Evolutionary conservation across 1,284 basidiomycete genomes (phyloP).

Genomic region (Austropuccinia psidii): DNA sequence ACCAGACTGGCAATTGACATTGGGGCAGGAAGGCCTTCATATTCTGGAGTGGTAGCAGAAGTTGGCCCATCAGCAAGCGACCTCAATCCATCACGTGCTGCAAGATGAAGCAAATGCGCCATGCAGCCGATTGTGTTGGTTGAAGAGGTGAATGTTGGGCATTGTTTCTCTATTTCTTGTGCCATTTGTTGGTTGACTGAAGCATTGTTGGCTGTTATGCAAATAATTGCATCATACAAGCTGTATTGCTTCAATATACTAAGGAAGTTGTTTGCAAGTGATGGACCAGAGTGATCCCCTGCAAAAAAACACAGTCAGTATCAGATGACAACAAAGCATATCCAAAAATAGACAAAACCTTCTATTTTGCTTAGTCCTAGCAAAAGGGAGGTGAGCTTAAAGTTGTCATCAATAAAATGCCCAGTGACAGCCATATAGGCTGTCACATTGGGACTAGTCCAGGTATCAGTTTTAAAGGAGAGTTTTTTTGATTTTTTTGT

Average conservation of each 20-base stretch:
- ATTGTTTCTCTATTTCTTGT: background rate
- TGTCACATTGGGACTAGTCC: background rate
- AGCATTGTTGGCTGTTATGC: conserved; percentile 10
- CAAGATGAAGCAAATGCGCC: background rate
- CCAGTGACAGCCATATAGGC: conserved; percentile 6
- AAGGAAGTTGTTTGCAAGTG: background rate
- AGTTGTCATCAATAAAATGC: conserved; percentile 2
- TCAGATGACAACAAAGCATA: background rate
- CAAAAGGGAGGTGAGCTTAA: no score
- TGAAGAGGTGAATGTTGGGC: background rate
- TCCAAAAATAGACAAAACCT: background rate
- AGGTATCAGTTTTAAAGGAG: background rate
- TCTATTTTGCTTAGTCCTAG: no score
- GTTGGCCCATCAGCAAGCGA: no score
- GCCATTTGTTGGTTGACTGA: background rate
- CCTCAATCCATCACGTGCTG: no score
- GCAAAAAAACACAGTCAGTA: background rate
- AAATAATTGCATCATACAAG: background rate
- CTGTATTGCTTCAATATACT: background rate
- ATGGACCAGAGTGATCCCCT: background rate
- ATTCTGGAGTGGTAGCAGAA: no score
- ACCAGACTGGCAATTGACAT: no score
- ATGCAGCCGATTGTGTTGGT: background rate
- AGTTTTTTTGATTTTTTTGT: background rate
- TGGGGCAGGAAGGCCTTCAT: no score